phyloP scores from a whole-genome alignment of 768 basidiomycete genomes.

The Boletus rubescentipes region DNA sequence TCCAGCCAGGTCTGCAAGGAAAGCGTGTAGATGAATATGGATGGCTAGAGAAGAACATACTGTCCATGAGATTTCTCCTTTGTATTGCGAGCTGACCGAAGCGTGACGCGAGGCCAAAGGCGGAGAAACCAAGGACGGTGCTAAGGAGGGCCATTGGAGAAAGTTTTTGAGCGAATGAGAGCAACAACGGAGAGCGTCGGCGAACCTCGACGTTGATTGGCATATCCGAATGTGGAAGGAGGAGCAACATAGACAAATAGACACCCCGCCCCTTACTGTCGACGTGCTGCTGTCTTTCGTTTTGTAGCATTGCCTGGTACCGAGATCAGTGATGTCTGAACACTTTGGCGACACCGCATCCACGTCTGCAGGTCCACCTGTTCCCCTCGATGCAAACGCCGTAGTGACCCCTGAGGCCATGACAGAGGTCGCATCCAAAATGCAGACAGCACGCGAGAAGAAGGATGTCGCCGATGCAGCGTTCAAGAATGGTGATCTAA shows the following conservation, averaged over 20 bases:
- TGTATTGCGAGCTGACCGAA: constrained; percentile 88
- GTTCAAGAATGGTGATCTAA: constrained; percentile 63
- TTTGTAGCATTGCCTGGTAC: neutral
- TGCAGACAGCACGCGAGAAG: constrained; percentile 61
- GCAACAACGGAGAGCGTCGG: constrained; percentile 12
- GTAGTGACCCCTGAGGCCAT: constrained; percentile 18
- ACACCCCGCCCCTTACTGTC: constrained; percentile 3
- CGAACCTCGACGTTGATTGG: neutral
- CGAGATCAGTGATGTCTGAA: constrained; percentile 18
- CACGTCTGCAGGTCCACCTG: constrained; percentile 3
- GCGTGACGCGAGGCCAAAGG: constrained; percentile 79
- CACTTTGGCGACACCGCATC: neutral
- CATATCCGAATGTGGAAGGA: constrained; percentile 14
- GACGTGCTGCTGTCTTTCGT: neutral
- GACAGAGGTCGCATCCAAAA: constrained; percentile 44
- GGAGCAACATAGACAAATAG: constrained; percentile 28
- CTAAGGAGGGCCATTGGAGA: constrained; percentile 62
- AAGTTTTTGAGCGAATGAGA: neutral
- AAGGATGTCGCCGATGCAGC: constrained; percentile 67
- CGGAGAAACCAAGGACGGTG: constrained; percentile 74
- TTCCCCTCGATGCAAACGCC: constrained; percentile 22
- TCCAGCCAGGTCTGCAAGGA: constrained; percentile 61
- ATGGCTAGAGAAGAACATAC: constrained; percentile 47
- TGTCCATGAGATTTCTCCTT: constrained; percentile 72
- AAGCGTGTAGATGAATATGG: neutral